Percentiles rank a stretch among this genome's conserved stretches.
These are phyloP conservation scores for Vanrija sp. DNA, from an alignment of 1,284 basidiomycete species.

Conservation along the genomic window DNA sequence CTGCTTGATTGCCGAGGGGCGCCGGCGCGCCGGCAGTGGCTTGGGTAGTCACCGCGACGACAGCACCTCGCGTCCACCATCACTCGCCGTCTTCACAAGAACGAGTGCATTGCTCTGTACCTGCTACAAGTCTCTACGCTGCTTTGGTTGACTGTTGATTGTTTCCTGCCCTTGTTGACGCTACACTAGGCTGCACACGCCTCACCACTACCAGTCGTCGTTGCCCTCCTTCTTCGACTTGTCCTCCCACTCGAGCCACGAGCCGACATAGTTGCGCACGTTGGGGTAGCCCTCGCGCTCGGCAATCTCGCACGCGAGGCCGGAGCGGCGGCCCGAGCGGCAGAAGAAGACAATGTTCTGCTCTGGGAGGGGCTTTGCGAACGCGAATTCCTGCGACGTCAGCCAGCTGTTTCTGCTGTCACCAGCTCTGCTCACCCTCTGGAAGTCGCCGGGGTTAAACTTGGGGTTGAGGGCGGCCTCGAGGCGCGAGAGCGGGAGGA, in stretches of 20 bases:
- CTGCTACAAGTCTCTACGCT: too few species aligned
- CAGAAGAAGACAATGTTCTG: slow-evolving; percentile 94
- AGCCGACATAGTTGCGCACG: slow-evolving; percentile 87
- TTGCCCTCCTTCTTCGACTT: slow-evolving; percentile 38
- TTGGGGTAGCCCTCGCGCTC: slow-evolving; percentile 75
- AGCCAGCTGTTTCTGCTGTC: neutral
- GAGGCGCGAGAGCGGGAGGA: slow-evolving; percentile 81
- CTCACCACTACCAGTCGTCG: neutral
- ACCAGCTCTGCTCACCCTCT: slow-evolving; percentile 52
- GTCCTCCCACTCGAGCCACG: slow-evolving; percentile 86
- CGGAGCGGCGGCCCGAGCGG: slow-evolving; percentile 79
- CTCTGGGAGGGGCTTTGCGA: slow-evolving; percentile 68
- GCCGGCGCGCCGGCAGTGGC: too few species aligned
- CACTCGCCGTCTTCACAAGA: too few species aligned
- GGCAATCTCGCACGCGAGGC: slow-evolving; percentile 78
- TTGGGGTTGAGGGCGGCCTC: slow-evolving; percentile 60
- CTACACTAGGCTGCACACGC: too few species aligned
- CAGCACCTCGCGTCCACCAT: too few species aligned
- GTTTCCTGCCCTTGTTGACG: too few species aligned
- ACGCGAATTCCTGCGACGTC: slow-evolving; percentile 60
- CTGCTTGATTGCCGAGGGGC: too few species aligned
- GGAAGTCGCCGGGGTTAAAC: slow-evolving; percentile 60
- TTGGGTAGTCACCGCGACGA: too few species aligned
- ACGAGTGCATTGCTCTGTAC: too few species aligned
- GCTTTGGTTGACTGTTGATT: too few species aligned